Percentiles rank a stretch among this genome's conserved stretches.
phyloP scores from a whole-genome alignment of 257 asterid species.

The Fraxinus quadrangulata region DNA sequence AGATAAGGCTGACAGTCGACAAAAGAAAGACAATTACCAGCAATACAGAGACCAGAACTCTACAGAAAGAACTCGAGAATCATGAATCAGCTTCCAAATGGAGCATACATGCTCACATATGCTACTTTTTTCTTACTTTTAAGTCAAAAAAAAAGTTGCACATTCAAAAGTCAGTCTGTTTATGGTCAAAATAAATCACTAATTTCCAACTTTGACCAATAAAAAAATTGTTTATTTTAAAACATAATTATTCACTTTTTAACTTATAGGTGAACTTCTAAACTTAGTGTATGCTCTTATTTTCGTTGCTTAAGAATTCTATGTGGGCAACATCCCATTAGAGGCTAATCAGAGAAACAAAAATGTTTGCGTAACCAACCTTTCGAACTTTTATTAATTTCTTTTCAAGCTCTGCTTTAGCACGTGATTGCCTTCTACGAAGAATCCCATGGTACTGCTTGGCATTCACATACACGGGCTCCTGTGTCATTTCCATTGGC shows the following conservation, averaged over 20 bases:
- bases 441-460: constrained; percentile 86
- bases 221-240: too few relatives aligned
- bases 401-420: constrained; percentile 86
- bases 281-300: background rate
- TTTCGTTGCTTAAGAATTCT: background rate
- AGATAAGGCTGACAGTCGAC: constrained; percentile 66
- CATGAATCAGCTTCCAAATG: background rate
- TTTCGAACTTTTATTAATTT: constrained; percentile 75
- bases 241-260: too few relatives aligned
- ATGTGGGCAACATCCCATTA: background rate
- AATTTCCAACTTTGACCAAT: too few relatives aligned
- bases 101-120: background rate
- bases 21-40: background rate
- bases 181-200: too few relatives aligned
- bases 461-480: constrained; percentile 91
- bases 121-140: too few relatives aligned
- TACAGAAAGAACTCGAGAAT: background rate
- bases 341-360: constrained; percentile 1
- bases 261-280: too few relatives aligned
- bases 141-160: too few relatives aligned
- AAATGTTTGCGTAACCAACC: constrained; percentile 41
- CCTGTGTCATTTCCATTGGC: constrained; percentile 82
- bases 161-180: too few relatives aligned
- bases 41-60: background rate
- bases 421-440: constrained; percentile 84